These are phyloP conservation scores for Neurospora crassa DNA, from an alignment of 2,329 filamentous ascomycete species.

Conservation along the genomic window DNA sequence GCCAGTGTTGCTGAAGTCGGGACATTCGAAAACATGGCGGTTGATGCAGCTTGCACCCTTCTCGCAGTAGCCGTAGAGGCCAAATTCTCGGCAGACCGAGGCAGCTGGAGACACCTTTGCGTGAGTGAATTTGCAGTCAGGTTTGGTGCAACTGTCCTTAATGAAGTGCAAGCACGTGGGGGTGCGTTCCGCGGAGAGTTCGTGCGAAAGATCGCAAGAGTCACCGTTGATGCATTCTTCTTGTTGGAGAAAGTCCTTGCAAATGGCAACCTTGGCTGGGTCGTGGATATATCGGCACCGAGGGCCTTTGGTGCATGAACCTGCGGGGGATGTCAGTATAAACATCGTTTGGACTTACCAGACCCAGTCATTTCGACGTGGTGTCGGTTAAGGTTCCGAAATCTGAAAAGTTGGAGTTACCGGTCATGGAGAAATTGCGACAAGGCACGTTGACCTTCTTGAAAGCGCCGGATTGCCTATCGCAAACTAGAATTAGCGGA, in stretches of 20 bases:
- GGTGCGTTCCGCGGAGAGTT: constrained; percentile 70
- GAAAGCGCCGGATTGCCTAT: constrained; percentile 41
- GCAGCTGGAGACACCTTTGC: constrained; percentile 67
- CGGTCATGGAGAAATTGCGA: constrained; percentile 60
- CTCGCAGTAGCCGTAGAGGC: constrained; percentile 78
- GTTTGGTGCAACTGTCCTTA: constrained; percentile 81
- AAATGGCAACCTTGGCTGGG: constrained; percentile 75
- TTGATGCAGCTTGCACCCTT: constrained; percentile 69
- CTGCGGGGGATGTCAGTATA: constrained; percentile 37
- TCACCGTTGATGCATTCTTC: constrained; percentile 68
- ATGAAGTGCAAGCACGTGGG: constrained; percentile 86
- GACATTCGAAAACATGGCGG: constrained; percentile 87
- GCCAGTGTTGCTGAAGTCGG: constrained; percentile 88
- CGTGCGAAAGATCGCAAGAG: constrained; percentile 84
- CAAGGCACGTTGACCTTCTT: constrained; percentile 67
- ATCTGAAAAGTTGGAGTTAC: constrained; percentile 43
- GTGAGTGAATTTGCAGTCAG: constrained; percentile 80
- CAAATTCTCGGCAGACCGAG: constrained; percentile 76
- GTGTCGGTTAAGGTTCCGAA: constrained; percentile 21
- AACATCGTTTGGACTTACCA: constrained; percentile 29
- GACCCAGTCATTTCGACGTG: constrained; percentile 21
- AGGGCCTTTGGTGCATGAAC: constrained; percentile 75
- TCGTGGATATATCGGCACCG: constrained; percentile 78
- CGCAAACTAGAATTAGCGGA: constrained; percentile 28
- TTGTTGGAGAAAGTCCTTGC: constrained; percentile 76